Percentiles rank a stretch among this genome's conserved stretches.
Evolutionary conservation across 345 rosid genomes (phyloP).

Genomic region (Rhizophora mangle): DNA sequence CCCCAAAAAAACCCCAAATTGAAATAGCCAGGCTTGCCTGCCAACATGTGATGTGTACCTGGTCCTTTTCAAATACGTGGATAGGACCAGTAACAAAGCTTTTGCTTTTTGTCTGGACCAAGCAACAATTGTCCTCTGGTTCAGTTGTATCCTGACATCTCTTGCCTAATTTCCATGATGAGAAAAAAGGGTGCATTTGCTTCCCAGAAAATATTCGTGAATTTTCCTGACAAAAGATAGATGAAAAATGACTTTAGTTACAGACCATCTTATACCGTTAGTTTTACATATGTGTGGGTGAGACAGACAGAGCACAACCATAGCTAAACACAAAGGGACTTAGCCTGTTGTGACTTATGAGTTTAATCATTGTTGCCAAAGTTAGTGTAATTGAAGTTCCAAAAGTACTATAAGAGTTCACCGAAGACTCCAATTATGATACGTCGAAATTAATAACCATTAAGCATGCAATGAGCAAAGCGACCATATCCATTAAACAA

Average conservation of each 20-base stretch:
- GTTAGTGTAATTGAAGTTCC: background rate
- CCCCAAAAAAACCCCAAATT: background rate
- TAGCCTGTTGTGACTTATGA: no score
- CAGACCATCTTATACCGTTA: no score
- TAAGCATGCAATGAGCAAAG: background rate
- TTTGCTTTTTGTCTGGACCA: slow-evolving; percentile 31
- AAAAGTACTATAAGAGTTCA: background rate
- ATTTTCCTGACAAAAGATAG: slow-evolving; percentile 63
- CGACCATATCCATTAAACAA: background rate
- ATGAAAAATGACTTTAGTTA: slow-evolving; percentile 14
- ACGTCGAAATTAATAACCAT: background rate
- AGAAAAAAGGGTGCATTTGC: slow-evolving; percentile 82
- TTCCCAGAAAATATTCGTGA: slow-evolving; percentile 63
- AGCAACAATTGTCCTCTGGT: slow-evolving; percentile 25
- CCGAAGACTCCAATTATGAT: background rate
- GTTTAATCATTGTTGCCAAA: no score
- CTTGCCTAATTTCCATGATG: slow-evolving; percentile 50
- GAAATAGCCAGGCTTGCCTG: background rate
- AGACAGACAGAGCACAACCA: background rate
- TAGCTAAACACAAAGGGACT: background rate
- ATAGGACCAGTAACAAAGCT: slow-evolving; percentile 57
- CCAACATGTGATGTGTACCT: slow-evolving; percentile 35
- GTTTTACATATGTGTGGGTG: background rate
- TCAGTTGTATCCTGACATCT: slow-evolving; percentile 42
- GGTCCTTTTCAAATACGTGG: slow-evolving; percentile 72